Conservation (phyloP, 2,329 filamentous ascomycete genomes). For the Colletotrichum falcatum region DNA sequence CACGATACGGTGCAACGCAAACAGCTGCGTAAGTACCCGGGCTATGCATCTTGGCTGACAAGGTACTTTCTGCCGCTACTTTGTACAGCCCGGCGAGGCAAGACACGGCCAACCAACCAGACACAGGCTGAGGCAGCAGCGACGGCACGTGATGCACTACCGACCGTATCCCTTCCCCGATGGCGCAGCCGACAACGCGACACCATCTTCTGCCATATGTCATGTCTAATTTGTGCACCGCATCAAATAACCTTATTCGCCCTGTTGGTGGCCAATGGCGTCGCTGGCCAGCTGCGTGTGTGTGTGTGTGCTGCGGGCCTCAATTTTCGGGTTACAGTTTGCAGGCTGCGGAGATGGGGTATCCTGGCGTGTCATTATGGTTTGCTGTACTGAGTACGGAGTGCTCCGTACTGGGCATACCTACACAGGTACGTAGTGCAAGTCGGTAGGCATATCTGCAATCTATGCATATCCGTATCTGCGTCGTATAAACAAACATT, state of each 20-base stretch:
- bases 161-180: background rate
- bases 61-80: slow-evolving; percentile 27
- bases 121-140: background rate
- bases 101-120: no score
- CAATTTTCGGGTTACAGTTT: background rate
- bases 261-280: slow-evolving; percentile 23
- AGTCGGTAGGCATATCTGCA: no score
- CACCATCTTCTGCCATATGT: background rate
- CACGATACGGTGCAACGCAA: slow-evolving; percentile 22
- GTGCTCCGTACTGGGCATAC: no score
- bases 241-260: slow-evolving; percentile 34
- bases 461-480: no score
- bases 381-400: no score
- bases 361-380: slow-evolving; percentile 10
- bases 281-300: slow-evolving; percentile 10
- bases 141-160: no score
- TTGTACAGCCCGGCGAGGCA: no score
- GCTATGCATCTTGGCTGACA: slow-evolving; percentile 33
- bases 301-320: background rate
- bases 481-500: background rate
- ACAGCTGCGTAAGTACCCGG: slow-evolving; percentile 33
- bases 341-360: background rate
- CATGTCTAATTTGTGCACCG: slow-evolving; percentile 19
- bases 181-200: slow-evolving; percentile 20
- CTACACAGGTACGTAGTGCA: background rate